Evolutionary conservation across 2,329 filamentous ascomycete genomes (phyloP).

Genomic region (Bisporella sp.): DNA sequence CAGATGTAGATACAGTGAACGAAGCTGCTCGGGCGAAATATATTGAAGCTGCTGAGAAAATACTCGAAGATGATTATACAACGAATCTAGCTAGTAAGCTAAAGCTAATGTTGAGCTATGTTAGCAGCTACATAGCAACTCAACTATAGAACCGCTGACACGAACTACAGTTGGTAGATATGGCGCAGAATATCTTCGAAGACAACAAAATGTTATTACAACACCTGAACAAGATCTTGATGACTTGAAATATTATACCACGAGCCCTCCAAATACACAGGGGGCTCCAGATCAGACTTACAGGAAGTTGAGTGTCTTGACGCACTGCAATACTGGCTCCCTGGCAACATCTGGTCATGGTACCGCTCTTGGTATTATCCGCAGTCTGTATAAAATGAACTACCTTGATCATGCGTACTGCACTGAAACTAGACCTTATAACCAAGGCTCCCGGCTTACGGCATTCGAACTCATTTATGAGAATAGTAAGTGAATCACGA

Average conservation of each 20-base stretch:
- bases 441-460: constrained; percentile 91
- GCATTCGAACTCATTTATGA: constrained; percentile 97
- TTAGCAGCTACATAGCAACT: background rate
- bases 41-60: constrained; percentile 73
- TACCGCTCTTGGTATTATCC: constrained; percentile 89
- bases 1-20: constrained; percentile 15
- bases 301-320: constrained; percentile 71
- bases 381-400: constrained; percentile 62
- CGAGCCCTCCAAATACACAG: constrained; percentile 30
- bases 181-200: constrained; percentile 73
- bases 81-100: constrained; percentile 69
- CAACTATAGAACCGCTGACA: background rate
- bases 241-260: constrained; percentile 25
- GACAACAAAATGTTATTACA: constrained; percentile 23
- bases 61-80: constrained; percentile 77
- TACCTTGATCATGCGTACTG: constrained; percentile 81
- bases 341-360: constrained; percentile 97
- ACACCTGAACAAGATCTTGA: constrained; percentile 14
- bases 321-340: constrained; percentile 98
- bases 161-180: constrained; percentile 56
- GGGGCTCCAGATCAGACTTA: constrained; percentile 37
- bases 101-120: background rate
- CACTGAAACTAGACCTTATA: constrained; percentile 95
- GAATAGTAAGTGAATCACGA: constrained; percentile 39
- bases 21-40: constrained; percentile 60